Evolutionary conservation across 495 filamentous ascomycete species (phyloP).

Genomic region (Penicillium dipodomyicola): DNA sequence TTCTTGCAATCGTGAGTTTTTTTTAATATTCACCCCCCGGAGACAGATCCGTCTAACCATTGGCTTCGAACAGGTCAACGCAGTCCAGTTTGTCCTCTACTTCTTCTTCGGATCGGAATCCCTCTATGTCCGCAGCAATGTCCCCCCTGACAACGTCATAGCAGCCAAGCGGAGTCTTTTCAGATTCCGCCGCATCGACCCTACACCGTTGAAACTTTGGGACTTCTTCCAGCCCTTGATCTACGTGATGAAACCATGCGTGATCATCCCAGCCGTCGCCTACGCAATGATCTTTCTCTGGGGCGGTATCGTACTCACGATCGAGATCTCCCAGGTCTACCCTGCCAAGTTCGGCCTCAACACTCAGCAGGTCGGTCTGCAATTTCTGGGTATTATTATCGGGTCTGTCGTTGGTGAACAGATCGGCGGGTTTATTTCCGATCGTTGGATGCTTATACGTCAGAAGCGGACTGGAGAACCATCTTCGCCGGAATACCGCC

Average conservation of each 20-base stretch:
- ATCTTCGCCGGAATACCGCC: slow-evolving; percentile 44
- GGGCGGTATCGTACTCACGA: slow-evolving; percentile 45
- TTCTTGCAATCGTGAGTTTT: slow-evolving; percentile 40
- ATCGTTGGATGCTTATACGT: slow-evolving; percentile 48
- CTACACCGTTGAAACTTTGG: slow-evolving; percentile 37
- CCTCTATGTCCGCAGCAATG: slow-evolving; percentile 40
- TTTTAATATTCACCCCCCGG: background rate
- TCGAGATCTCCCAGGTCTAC: slow-evolving; percentile 54
- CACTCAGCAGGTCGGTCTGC: slow-evolving; percentile 52
- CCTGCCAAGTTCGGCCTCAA: slow-evolving; percentile 51
- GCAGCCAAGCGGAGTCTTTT: slow-evolving; percentile 32
- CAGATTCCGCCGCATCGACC: slow-evolving; percentile 49
- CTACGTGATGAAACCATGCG: slow-evolving; percentile 36
- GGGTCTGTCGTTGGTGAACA: slow-evolving; percentile 57
- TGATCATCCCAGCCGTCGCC: slow-evolving; percentile 48
- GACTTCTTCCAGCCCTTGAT: slow-evolving; percentile 52
- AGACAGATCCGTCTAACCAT: background rate
- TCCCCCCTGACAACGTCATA: slow-evolving; percentile 5
- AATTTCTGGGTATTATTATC: slow-evolving; percentile 54
- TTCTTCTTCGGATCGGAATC: slow-evolving; percentile 56
- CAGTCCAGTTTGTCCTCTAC: slow-evolving; percentile 52
- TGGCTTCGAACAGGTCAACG: slow-evolving; percentile 42
- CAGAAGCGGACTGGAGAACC: slow-evolving; percentile 23
- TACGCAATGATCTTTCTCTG: slow-evolving; percentile 56
- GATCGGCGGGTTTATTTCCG: slow-evolving; percentile 50